These are phyloP conservation scores for Phycomyces blakesleeanus DNA, from an alignment of 192 early-diverging fungal genomes.

Conservation along the genomic window DNA sequence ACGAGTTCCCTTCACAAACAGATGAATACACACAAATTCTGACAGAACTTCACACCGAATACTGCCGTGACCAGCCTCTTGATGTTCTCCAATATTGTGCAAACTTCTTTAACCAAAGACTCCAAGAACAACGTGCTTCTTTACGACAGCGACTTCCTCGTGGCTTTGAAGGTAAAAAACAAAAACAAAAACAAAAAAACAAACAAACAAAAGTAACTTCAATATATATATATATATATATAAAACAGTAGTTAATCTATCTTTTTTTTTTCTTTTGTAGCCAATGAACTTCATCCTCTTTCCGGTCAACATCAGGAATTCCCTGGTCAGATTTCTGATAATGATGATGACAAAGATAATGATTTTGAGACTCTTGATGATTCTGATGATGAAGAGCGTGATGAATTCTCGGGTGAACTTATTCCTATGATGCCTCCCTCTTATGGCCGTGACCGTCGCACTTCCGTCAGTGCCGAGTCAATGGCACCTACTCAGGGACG, in stretches of 20 bases:
- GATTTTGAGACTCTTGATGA: conserved; percentile 36
- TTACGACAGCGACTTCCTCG: conserved; percentile 7
- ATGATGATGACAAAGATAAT: conserved; percentile 12
- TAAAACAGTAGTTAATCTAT: no score
- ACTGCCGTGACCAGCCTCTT: conserved; percentile 37
- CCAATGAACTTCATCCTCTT: conserved; percentile 14
- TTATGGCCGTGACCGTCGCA: conserved; percentile 86
- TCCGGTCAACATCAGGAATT: not conserved
- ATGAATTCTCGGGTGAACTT: conserved; percentile 48
- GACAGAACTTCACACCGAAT: conserved; percentile 13
- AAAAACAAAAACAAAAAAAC: not conserved
- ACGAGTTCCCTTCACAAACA: conserved; percentile 11
- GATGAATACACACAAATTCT: conserved; percentile 23
- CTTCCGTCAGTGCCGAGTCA: conserved; percentile 94
- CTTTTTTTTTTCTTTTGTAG: no score
- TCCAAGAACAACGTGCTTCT: conserved; percentile 30
- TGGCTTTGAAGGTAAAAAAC: not conserved
- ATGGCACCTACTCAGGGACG: conserved; percentile 86
- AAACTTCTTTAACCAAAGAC: conserved; percentile 35
- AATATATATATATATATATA: no score
- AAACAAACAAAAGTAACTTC: not conserved
- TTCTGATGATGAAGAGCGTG: conserved; percentile 62
- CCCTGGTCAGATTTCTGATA: not conserved
- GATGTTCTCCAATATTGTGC: conserved; percentile 38
- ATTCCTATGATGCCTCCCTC: conserved; percentile 34